Percentiles rank a stretch among this genome's conserved stretches.
Conservation (phyloP, 257 asterid genomes). For the Eucommia ulmoides region DNA sequence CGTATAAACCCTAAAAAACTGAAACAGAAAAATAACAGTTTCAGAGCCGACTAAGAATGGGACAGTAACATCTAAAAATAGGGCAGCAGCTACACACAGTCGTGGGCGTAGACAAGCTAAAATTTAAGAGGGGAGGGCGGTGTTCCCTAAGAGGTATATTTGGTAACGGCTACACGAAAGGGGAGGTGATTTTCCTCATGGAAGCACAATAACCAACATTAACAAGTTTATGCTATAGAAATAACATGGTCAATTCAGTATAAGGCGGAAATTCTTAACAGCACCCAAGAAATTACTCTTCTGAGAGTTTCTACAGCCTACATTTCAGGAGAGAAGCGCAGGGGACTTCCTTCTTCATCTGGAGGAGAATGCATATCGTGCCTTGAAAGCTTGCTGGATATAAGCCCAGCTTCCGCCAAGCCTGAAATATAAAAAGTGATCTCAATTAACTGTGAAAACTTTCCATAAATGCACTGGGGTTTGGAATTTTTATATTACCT, state of each 20-base stretch:
- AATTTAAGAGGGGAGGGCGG: too few relatives aligned
- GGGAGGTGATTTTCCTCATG: too few relatives aligned
- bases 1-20: background rate
- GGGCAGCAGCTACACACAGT: too few relatives aligned
- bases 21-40: background rate
- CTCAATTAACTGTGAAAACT: slow-evolving; percentile 8
- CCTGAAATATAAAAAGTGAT: slow-evolving; percentile 32
- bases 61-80: too few relatives aligned
- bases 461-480: slow-evolving; percentile 8
- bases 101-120: too few relatives aligned
- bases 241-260: too few relatives aligned
- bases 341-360: slow-evolving; percentile 53
- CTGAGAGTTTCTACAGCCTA: slow-evolving; percentile 5
- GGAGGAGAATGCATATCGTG: slow-evolving; percentile 64
- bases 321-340: slow-evolving; percentile 90
- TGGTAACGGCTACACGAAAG: too few relatives aligned
- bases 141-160: too few relatives aligned
- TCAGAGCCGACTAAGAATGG: too few relatives aligned
- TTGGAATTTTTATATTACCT: slow-evolving; percentile 32
- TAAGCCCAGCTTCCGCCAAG: slow-evolving; percentile 97
- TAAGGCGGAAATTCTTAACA: too few relatives aligned
- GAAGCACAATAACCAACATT: too few relatives aligned
- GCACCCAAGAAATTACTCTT: slow-evolving; percentile 5
- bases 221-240: too few relatives aligned
- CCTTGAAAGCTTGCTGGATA: slow-evolving; percentile 95